phyloP scores from a whole-genome alignment of 306 rosid species.

The Trifolium fragiferum region DNA sequence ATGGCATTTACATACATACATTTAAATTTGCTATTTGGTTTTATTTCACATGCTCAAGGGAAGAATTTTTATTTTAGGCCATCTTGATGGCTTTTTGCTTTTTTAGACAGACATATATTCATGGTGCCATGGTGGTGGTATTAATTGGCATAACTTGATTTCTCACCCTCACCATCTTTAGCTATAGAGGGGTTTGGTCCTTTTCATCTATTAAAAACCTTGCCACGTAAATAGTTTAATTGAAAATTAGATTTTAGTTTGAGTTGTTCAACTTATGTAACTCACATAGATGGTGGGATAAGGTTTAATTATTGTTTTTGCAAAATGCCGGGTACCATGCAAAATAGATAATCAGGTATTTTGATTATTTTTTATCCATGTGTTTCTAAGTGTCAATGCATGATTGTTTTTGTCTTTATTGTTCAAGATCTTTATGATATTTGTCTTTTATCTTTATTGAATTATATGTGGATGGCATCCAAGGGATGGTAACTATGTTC shows the following conservation, averaged over 20 bases:
- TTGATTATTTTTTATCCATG: neutral
- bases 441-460: neutral
- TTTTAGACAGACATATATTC: neutral
- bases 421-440: constrained; percentile 2
- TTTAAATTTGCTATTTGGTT: constrained; percentile 8
- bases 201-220: neutral
- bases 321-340: neutral
- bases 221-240: neutral
- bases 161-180: neutral
- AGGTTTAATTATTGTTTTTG: neutral
- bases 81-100: neutral
- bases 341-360: neutral
- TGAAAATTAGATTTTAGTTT: neutral
- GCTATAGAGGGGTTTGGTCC: constrained; percentile 7
- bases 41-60: constrained; percentile 17
- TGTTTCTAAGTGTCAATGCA: neutral
- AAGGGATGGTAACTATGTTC: neutral
- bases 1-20: constrained; percentile 5
- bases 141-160: neutral
- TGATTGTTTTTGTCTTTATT: neutral
- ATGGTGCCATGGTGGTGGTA: neutral
- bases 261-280: neutral
- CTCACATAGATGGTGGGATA: neutral
- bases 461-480: neutral
- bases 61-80: neutral